Evolutionary conservation across 2,329 filamentous ascomycete species (phyloP), one percentile per base, ranked within the genome.

Genomic region (Ambrosiella cleistominuta): DNA sequence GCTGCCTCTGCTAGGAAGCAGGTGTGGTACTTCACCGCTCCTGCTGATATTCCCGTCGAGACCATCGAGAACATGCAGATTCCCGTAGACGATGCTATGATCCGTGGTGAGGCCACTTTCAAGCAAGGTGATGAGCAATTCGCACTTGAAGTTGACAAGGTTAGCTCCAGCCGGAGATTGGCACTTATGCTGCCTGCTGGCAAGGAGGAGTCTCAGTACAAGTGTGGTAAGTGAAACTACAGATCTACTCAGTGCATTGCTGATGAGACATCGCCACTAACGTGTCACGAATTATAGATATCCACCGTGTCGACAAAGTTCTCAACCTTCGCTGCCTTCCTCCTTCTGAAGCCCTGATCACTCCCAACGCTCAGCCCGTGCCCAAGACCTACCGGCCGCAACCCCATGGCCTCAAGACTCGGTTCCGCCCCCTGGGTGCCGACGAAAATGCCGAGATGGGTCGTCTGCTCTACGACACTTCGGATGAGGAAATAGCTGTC

Each of bases 1-100:
- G 75, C 76, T 57, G 78, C 79, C 63, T 67, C 83, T 7, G 71
- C 80, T 58, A 83, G 82, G 62, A 88, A 88, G 71, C 82, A 89
- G 66, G 74, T 89, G 60, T 90, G 85, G 86, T 86, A 88, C 67
- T 87, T 90, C 64, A 86, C 83, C 8, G 82, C 83, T 2, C 86
- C 86, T 1, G 77, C 81, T 5, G 80, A 79, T 9, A 71, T 88
- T 2, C 80, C 85, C n/a, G 75, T 89, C 59, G 80, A 78, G 9
- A 74, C 83, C 1, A 70, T 89, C 52, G 78, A 81, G 65, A 75
- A 82, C 62, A 71, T 88, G 61, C 76, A 82, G 42, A 76, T 87
- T 47, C 75, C 75, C 8, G 66, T 80, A 64, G 76, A 80, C 59
- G 70, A 75, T 60, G 70, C 73, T 1, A 75, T 75, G 4, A 27